Evolutionary conservation across 495 filamentous ascomycete species (phyloP).

Genomic region (Penicillium taxi): DNA sequence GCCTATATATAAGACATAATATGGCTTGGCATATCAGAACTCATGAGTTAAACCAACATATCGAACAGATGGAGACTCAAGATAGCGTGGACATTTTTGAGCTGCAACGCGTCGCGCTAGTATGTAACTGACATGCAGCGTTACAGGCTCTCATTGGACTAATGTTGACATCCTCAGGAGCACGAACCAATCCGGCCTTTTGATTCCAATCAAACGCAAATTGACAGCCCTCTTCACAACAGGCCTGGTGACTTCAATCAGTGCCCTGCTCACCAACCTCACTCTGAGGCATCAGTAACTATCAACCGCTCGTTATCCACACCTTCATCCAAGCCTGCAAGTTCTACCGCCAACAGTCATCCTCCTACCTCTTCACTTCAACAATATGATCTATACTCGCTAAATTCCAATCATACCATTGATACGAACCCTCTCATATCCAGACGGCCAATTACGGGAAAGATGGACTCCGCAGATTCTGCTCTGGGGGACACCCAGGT

Average conservation of each 20-base stretch:
- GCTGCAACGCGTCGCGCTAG: conserved; percentile 43
- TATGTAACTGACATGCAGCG: conserved; percentile 31
- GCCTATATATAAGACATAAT: too few species aligned
- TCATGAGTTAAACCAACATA: background rate
- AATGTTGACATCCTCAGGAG: conserved; percentile 25
- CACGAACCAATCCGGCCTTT: conserved; percentile 24
- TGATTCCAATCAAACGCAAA: conserved; percentile 4
- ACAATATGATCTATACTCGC: conserved; percentile 12
- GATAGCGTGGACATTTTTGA: conserved; percentile 43
- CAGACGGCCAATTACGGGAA: conserved; percentile 4
- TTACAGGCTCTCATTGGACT: conserved; percentile 25
- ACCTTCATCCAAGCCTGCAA: conserved; percentile 7
- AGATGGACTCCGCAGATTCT: conserved; percentile 29
- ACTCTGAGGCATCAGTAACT: conserved; percentile 6
- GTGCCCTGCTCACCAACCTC: conserved; percentile 1
- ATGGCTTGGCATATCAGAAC: too few species aligned
- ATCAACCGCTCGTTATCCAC: conserved; percentile 1
- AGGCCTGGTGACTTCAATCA: background rate
- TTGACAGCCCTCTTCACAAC: conserved; percentile 7
- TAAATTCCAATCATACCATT: background rate
- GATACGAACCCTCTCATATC: background rate
- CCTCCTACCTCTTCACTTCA: background rate
- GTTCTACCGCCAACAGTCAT: background rate
- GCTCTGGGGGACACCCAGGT: conserved; percentile 45
- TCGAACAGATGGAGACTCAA: conserved; percentile 35